These are phyloP conservation scores for Claviceps sp. DNA, from an alignment of 2,329 filamentous ascomycete genomes.

Conservation along the genomic window DNA sequence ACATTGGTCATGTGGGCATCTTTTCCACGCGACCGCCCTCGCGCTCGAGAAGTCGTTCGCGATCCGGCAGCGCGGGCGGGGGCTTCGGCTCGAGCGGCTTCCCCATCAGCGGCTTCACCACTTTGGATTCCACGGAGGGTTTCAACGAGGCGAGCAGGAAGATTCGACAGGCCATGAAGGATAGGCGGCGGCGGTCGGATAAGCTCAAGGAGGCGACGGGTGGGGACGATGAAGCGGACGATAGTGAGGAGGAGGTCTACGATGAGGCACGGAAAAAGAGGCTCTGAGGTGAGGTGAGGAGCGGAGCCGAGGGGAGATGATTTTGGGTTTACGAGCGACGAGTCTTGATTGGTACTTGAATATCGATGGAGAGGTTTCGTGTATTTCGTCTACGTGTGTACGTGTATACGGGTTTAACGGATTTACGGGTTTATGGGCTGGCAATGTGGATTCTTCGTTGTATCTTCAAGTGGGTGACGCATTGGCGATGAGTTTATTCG, in stretches of 20 bases:
- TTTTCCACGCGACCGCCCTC: conserved; percentile 84
- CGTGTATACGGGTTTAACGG: too few species aligned
- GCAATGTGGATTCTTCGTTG: too few species aligned
- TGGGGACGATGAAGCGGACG: conserved; percentile 22
- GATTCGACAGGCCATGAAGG: conserved; percentile 72
- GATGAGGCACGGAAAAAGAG: conserved; percentile 31
- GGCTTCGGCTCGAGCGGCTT: conserved; percentile 48
- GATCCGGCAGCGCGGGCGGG: conserved; percentile 55
- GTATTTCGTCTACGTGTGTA: too few species aligned
- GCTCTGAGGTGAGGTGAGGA: background rate
- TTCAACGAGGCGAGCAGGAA: conserved; percentile 74
- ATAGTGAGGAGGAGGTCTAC: conserved; percentile 29
- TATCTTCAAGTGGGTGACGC: too few species aligned
- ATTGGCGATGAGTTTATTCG: too few species aligned
- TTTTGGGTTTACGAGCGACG: too few species aligned
- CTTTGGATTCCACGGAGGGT: conserved; percentile 51
- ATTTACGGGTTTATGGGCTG: too few species aligned
- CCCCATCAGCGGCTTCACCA: conserved; percentile 56
- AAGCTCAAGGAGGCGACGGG: conserved; percentile 25
- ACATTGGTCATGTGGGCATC: conserved; percentile 75
- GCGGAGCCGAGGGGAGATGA: too few species aligned
- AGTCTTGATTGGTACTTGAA: too few species aligned
- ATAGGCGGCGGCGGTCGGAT: conserved; percentile 40
- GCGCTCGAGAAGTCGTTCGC: conserved; percentile 56
- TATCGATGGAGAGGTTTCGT: too few species aligned